Evolutionary conservation across 2,329 filamentous ascomycete species (phyloP).

Genomic region (Penicillium janthinellum): DNA sequence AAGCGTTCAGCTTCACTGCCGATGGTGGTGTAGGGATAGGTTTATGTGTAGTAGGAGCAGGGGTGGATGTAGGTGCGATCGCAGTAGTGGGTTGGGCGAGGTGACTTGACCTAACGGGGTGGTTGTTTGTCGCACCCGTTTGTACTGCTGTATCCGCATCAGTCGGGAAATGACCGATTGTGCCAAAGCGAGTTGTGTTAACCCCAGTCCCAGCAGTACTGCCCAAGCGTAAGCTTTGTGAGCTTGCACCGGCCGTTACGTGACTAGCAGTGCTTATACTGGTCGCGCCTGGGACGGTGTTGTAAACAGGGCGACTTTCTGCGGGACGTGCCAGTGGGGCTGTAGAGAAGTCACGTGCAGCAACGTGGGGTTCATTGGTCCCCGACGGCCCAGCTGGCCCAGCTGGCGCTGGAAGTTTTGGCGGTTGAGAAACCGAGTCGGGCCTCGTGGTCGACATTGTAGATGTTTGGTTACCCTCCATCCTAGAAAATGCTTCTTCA

Average conservation of each 20-base stretch:
- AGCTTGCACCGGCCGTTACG: background rate
- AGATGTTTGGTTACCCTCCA: background rate
- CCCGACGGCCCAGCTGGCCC: background rate
- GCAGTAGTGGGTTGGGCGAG: background rate
- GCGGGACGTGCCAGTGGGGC: slow-evolving; percentile 2
- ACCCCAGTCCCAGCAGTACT: no score
- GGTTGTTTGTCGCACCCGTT: background rate
- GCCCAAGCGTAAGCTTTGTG: no score
- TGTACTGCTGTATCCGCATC: no score
- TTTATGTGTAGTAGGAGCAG: background rate
- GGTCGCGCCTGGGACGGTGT: background rate
- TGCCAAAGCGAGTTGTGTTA: no score
- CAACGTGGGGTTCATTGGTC: background rate
- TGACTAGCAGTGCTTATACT: background rate
- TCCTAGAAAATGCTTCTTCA: background rate
- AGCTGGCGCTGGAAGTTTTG: background rate
- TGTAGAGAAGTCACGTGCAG: slow-evolving; percentile 9
- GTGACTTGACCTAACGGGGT: background rate
- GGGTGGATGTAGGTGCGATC: background rate
- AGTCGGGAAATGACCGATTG: no score
- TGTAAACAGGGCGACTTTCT: background rate
- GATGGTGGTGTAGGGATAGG: background rate
- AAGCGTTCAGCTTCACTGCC: background rate
- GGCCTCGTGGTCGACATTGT: background rate
- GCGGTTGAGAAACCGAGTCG: background rate